Base-by-base conservation (phyloP, 2,329 filamentous ascomycete genomes). In the Talaromyces pinophilus region DNA sequence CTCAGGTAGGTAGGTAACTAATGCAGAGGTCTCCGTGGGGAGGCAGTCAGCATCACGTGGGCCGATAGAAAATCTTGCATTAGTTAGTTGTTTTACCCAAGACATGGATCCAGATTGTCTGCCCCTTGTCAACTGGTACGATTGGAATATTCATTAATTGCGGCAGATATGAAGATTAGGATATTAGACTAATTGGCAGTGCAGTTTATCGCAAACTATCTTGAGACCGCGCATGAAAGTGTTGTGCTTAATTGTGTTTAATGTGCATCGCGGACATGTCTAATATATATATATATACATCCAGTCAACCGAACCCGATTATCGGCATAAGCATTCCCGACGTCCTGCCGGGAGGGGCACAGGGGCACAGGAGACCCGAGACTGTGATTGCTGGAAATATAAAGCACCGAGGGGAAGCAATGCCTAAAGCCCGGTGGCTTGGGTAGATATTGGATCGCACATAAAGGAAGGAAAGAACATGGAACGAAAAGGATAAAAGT, bases 361-460 rank as follows among this genome's bases (percentile, higher is more conserved):
- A 25, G 25, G 25, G 25, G 50, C 62, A 50, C 54, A 25, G 52
- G n/a, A 30, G 59, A 67, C 42, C 65, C 65, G 65, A 67, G 65
- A 30, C 65, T 57, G 35, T 67, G 65, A 67, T 67, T 63, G 65
- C 60, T 67, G 65, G 65, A 67, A 67, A 60, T 59, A 52, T 17
- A 40, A 19, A 59, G 40, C 30, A 25, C 62, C 48, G 35, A 63
- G 50, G 22, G 30, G 30, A 57, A 59, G 22, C 57, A 59, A 28
- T 28, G 52, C 50, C 50, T 55, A 55, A 55, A 55, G 50, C 50
- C 28, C 28, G 50, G 50, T 55, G 50, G 30, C 52, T 57, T 57
- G 52, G 52, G 30, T 63, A 69, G 63, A 66, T 59, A 55, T 62
- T 63, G 42, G 64, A 64, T 59, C 60, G 59, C 17, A 61, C 30